Percentiles rank a stretch among this genome's conserved stretches.
These are phyloP conservation scores for Kodamaea derodonti DNA, from an alignment of 1,139 yeast genomes.

Conservation along the genomic window DNA sequence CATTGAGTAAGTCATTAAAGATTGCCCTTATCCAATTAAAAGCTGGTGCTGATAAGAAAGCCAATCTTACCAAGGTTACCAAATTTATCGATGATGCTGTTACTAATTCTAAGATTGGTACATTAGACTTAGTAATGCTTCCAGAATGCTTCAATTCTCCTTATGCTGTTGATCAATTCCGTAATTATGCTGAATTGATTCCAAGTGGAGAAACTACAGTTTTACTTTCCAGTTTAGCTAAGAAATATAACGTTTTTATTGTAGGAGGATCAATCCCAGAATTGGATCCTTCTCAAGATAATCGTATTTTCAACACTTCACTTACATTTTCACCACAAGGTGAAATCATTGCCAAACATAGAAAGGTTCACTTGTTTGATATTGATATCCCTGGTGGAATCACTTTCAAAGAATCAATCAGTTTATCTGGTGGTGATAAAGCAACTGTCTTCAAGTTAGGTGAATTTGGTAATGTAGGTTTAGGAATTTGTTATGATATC, in stretches of 20 bases:
- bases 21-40: conserved; percentile 77
- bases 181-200: conserved; percentile 74
- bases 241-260: conserved; percentile 53
- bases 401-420: conserved; percentile 75
- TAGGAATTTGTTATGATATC: conserved; percentile 90
- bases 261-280: conserved; percentile 96
- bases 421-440: conserved; percentile 72
- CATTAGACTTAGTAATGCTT: conserved; percentile 59
- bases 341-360: conserved; percentile 73
- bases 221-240: conserved; percentile 62
- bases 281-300: conserved; percentile 42
- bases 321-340: conserved; percentile 71
- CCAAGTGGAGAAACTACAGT: conserved; percentile 69
- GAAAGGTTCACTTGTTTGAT: conserved; percentile 87
- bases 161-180: conserved; percentile 81
- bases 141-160: conserved; percentile 97
- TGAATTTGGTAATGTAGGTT: conserved; percentile 73
- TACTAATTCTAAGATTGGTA: conserved; percentile 40
- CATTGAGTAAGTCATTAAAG: conserved; percentile 35
- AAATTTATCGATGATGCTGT: conserved; percentile 50
- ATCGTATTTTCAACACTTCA: conserved; percentile 76
- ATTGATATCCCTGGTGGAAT: conserved; percentile 88
- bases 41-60: conserved; percentile 63
- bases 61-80: conserved; percentile 53
- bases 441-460: conserved; percentile 73